Percentiles rank a stretch among this genome's conserved stretches.
These are phyloP conservation scores for Pythium coloratum DNA, from an alignment of 352 stramenopile species.

Conservation along the genomic window DNA sequence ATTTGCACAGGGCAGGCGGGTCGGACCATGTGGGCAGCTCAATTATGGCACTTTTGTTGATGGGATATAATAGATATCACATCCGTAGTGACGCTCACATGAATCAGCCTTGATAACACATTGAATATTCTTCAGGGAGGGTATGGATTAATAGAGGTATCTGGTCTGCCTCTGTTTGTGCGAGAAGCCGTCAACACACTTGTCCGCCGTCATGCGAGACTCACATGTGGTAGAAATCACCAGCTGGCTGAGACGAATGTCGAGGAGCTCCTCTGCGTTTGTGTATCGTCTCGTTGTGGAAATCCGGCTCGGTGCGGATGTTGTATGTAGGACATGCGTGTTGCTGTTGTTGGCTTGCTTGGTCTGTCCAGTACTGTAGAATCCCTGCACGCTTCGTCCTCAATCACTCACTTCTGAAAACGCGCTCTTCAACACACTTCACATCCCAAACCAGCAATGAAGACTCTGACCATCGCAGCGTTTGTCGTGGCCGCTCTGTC, in stretches of 20 bases:
- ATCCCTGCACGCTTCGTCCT: no score
- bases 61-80: no score
- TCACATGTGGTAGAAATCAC: background rate
- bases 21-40: background rate
- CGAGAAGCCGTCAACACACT: background rate
- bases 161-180: background rate
- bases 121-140: no score
- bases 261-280: background rate
- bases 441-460: background rate
- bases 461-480: slow-evolving; percentile 7
- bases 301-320: background rate
- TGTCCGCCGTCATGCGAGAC: background rate
- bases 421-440: background rate
- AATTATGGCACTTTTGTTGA: background rate
- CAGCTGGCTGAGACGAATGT: background rate
- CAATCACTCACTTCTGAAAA: background rate
- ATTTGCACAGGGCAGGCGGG: no score
- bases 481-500: slow-evolving; percentile 3
- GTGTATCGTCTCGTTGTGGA: background rate
- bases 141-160: no score
- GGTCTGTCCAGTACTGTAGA: no score
- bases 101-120: no score
- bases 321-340: no score
- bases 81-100: no score
- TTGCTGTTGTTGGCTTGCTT: background rate